Evolutionary conservation across 2,329 filamentous ascomycete genomes (phyloP), one percentile per base, ranked within the genome.

Genomic region (Sporothrix pallida): DNA sequence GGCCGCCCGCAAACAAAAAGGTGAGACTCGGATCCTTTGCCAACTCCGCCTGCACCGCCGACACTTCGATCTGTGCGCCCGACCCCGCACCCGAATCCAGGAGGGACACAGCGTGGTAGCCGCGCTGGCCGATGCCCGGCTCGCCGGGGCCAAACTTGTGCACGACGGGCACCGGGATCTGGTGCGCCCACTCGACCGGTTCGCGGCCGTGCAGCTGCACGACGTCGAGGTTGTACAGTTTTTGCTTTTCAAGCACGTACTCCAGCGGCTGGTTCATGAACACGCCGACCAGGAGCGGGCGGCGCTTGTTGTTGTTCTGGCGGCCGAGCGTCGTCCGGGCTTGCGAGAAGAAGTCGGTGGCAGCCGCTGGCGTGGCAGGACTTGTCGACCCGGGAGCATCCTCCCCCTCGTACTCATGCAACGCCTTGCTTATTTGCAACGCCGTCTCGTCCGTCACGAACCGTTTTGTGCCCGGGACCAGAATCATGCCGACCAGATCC

Each of bases 201-300:
- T 99, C 97, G 65, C 91, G 88, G 9, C 96, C 97, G 80, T 99
- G 96, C 1, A 99, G 88, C 80, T 99, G 96, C 7, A 99, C 93
- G 71, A 97, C 84, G 80, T 99, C 96, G 60, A 99, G 88, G 63
- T 87, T 86, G 76, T 97, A 90, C 13, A 90, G 85, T 76, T 89
- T 89, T 78, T 97, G 93, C 80, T 95, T 90, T 76, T 91, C 88
- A 70, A 98, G 85, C 7, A 99, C 87, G 78, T 97, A 94, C 50
- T 89, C 88, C 10, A 99, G 86, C 0, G 95, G 90, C 80, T 98
- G 95, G 81, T 98, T 93, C 78, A 93, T 92, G 84, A 99, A 99
- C 1, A 99, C 95, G 73, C 96, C 96, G 5, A 97, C 96, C 0
- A 99, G 87, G 2, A 96, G 87, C 0, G 95, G 91, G 10, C 92